These are phyloP conservation scores for Alternaria arbusti DNA, from an alignment of 2,329 filamentous ascomycete genomes.

Conservation along the genomic window DNA sequence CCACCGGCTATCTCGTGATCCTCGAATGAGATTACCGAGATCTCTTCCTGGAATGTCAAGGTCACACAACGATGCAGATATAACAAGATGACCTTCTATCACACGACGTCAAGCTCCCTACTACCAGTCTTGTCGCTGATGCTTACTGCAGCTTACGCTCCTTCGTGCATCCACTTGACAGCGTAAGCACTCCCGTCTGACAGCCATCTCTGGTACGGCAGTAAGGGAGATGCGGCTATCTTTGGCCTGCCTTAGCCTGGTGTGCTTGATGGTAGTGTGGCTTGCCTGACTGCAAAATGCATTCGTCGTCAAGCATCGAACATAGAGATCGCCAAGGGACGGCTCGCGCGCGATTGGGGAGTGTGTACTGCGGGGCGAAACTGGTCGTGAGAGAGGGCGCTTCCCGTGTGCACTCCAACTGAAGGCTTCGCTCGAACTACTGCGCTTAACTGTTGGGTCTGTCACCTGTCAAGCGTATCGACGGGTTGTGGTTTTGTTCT, in stretches of 20 bases:
- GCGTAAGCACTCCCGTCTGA: slow-evolving; percentile 24
- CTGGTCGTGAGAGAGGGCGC: slow-evolving; percentile 2
- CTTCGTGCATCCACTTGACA: slow-evolving; percentile 23
- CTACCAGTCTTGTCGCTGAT: slow-evolving; percentile 25
- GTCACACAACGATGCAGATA: slow-evolving; percentile 1
- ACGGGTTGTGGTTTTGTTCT: not conserved
- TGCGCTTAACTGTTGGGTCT: slow-evolving; percentile 3
- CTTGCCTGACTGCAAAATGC: not conserved
- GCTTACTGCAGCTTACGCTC: slow-evolving; percentile 37
- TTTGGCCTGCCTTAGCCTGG: slow-evolving; percentile 10
- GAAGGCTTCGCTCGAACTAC: not conserved
- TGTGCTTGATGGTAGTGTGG: slow-evolving; percentile 22
- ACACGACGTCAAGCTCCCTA: slow-evolving; percentile 11
- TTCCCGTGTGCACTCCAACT: slow-evolving; percentile 7
- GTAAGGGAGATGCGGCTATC: slow-evolving; percentile 5
- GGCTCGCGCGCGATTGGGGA: not conserved
- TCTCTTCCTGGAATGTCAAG: not conserved
- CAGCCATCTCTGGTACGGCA: slow-evolving; percentile 16
- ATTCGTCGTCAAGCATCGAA: slow-evolving; percentile 1
- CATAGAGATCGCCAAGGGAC: slow-evolving; percentile 9
- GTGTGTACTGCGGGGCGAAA: slow-evolving; percentile 6
- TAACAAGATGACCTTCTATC: not conserved
- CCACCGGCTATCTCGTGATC: slow-evolving; percentile 1
- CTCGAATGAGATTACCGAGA: slow-evolving; percentile 3
- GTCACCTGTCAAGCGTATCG: not conserved